Conservation (phyloP, 139 green algal genomes). For the Microglena sp. region DNA sequence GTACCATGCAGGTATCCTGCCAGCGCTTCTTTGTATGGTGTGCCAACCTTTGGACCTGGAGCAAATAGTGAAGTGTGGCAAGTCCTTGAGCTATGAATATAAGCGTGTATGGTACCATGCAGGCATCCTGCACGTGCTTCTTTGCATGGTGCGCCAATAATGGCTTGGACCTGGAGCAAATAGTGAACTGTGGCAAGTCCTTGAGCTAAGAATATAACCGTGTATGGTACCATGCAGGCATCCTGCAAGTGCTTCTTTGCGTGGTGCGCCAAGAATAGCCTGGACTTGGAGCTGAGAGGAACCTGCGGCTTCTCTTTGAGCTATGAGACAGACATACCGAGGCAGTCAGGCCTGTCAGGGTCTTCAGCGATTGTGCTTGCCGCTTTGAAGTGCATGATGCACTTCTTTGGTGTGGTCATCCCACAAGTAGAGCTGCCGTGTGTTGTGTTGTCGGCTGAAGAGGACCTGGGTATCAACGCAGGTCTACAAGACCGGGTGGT, state of each 20-base stretch:
- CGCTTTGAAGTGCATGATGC: constrained; percentile 72
- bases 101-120: no score
- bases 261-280: constrained; percentile 38
- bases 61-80: no score
- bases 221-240: no score
- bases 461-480: constrained; percentile 75
- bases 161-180: no score
- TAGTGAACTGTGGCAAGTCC: constrained; percentile 46
- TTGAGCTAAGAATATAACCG: constrained; percentile 77
- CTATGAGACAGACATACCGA: constrained; percentile 79
- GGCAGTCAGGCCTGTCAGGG: constrained; percentile 73
- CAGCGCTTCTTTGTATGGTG: no score
- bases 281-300: constrained; percentile 32
- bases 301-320: constrained; percentile 56
- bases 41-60: no score
- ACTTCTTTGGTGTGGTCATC: constrained; percentile 55
- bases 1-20: no score
- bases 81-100: no score
- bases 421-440: constrained; percentile 37
- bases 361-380: constrained; percentile 77
- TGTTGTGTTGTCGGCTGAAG: constrained; percentile 69
- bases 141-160: no score
- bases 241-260: constrained; percentile 50
- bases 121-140: no score
- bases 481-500: constrained; percentile 84